phyloP scores from a whole-genome alignment of 768 basidiomycete genomes.

The Phylloporus sp. region DNA sequence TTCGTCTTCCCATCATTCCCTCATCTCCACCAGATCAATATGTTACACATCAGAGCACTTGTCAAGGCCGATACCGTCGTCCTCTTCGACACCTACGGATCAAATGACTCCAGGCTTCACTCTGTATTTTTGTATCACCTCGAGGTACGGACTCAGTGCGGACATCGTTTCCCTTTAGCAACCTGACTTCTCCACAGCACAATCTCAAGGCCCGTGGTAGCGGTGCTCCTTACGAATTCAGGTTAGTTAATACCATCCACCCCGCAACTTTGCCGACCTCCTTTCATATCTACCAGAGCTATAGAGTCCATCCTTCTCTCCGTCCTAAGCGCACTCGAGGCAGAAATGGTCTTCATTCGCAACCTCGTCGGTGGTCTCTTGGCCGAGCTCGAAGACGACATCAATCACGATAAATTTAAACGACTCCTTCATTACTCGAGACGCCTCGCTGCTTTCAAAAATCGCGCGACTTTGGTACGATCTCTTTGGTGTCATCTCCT shows the following conservation, averaged over 20 bases:
- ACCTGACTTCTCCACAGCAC: slow-evolving; percentile 46
- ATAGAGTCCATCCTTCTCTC: slow-evolving; percentile 91
- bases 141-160: slow-evolving; percentile 46
- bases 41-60: slow-evolving; percentile 90
- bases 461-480: slow-evolving; percentile 75
- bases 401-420: slow-evolving; percentile 92
- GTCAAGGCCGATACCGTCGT: slow-evolving; percentile 91
- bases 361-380: slow-evolving; percentile 86
- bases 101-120: slow-evolving; percentile 78
- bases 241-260: slow-evolving; percentile 40
- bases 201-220: slow-evolving; percentile 71
- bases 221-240: slow-evolving; percentile 82
- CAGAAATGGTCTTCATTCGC: slow-evolving; percentile 93
- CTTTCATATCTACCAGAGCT: slow-evolving; percentile 51
- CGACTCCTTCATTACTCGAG: slow-evolving; percentile 89
- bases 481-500: background rate
- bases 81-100: slow-evolving; percentile 90
- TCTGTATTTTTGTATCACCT: slow-evolving; percentile 86
- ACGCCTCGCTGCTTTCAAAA: slow-evolving; percentile 83
- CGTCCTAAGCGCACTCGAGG: slow-evolving; percentile 87
- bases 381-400: slow-evolving; percentile 91
- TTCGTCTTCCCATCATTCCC: slow-evolving; percentile 6
- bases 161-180: slow-evolving; percentile 4
- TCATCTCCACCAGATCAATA: slow-evolving; percentile 60
- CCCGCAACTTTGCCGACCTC: slow-evolving; percentile 7